phyloP scores from a whole-genome alignment of 352 stramenopile genomes.

The Pythium pyrilobum region DNA sequence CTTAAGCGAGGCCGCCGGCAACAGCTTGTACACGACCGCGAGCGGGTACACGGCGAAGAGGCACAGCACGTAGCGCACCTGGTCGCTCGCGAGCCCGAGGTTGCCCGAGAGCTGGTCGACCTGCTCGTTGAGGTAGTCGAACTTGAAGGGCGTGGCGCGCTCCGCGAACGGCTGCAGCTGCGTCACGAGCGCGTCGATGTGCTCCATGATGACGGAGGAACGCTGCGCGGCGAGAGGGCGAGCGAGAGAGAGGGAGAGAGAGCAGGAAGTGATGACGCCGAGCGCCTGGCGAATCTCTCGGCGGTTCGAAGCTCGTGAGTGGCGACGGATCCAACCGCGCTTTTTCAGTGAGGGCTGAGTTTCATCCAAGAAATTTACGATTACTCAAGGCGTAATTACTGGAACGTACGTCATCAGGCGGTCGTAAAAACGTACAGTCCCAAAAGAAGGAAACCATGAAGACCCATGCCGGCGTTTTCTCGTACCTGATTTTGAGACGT shows the following conservation, averaged over 20 bases:
- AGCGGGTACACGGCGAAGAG: constrained; percentile 93
- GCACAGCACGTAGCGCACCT: constrained; percentile 81
- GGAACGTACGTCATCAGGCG: not conserved
- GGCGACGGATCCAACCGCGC: not conserved
- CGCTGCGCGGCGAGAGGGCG: not conserved
- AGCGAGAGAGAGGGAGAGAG: no score
- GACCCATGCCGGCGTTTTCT: no score
- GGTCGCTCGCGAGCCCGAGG: constrained; percentile 45
- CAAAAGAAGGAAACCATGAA: no score
- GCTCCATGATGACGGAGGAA: constrained; percentile 9
- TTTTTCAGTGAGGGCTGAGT: not conserved
- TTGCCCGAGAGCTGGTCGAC: constrained; percentile 27
- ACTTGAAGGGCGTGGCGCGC: constrained; percentile 43
- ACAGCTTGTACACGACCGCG: constrained; percentile 74
- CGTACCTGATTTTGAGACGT: constrained; percentile 1
- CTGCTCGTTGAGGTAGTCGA: constrained; percentile 42
- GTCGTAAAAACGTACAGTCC: not conserved
- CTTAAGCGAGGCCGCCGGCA: constrained; percentile 82
- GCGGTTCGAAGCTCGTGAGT: constrained; percentile 2
- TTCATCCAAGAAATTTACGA: no score
- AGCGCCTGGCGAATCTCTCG: no score
- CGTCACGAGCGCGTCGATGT: constrained; percentile 10
- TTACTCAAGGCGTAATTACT: constrained; percentile 4
- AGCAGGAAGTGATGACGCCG: no score
- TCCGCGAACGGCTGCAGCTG: constrained; percentile 16